Evolutionary conservation across 129 eudicot species (phyloP), one percentile per base, ranked within the genome.

Genomic region (Erigeron canadensis): DNA sequence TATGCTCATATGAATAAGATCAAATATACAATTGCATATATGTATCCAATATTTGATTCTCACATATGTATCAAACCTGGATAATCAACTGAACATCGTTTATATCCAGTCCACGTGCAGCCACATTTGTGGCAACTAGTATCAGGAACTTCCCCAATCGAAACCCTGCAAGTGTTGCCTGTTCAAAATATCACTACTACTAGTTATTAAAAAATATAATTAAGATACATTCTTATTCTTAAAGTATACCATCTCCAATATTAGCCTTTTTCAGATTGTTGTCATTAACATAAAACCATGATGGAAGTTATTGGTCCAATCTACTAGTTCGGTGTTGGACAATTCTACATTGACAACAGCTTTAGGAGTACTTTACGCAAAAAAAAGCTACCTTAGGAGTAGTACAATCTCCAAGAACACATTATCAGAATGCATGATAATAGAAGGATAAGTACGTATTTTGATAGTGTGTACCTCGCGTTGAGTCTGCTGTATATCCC

Each of bases 51-150:
- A 50, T 41, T 10, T 41, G 13, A 22, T 54, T 19, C 6, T 13
- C 11, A 28, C 10, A 8, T 74, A 4, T 63, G 15, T 63, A 54
- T 63, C 71, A 73, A 38, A 88, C 99, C 92, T 94, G 99, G 55
- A 94, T 90, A 21, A 94, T 87, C 76, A 94, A 72, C 81, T 89
- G 96, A 16, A 94, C 99, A 74, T 94, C 92, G 39, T 90, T 79
- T 46, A 94, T 94, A 68, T 94, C 99, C 46, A 94, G 72, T 66
- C 99, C 99, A 5, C 99, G 82, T 47, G 97, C 97, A 3, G 99
- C 99, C 16, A 94, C 99, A 78, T 90, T 90, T 2, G 99, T 94
- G 40, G 99, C 99, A 67, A 94, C 99, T 62, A 94, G 77, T 7
- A 93, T 90, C 78, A 75, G 53, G 72, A 94, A 94, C 72, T 86